Evolutionary conservation across 371 early-diverging fungal genomes (phyloP), one percentile per base, ranked within the genome.

Genomic region (Syncephalastrum monosporum): DNA sequence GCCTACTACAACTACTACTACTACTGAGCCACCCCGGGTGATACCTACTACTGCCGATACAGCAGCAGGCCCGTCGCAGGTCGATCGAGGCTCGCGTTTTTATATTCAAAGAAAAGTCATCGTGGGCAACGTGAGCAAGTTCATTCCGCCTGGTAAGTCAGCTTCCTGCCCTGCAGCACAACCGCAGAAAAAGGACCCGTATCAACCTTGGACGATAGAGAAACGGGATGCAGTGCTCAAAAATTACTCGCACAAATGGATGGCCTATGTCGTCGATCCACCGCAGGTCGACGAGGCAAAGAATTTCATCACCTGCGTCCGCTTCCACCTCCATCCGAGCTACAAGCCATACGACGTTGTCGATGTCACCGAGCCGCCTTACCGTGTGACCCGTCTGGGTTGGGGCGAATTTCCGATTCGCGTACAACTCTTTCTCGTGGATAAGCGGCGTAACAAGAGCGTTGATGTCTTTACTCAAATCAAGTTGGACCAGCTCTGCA

Each of bases 401-500:
- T 97, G 96, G 96, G 97, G 97, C 6, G 96, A 97, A 69, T 95
- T 94, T 57, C 93, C 95, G 13, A 74, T 95, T 47, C 82, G 93
- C 21, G 69, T 94, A 14, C 89, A 92, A 55, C 51, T 97, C 10
- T 84, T 81, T 60, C 95, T 96, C 71, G 79, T 79, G 15, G 91
- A 92, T 60, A 82, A 81, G 56, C 65, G 69, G 4, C 72, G 86
- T 42, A 96, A 96, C 69, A 92, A 92, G 62, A 87, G 93, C 0
- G 82, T 93, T 1, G 92, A 94, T 57, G 64, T 96, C 13, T 85
- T 93, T 19, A 92, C 94, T 64, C 73, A 82, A n/a, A 55, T 93
- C n/a, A 90, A 86, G 70, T 65, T 96, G 61, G 96, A 95, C 65
- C 68, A 86, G 47, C 65, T 72, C 1, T 81, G 82, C 59, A 83